These are phyloP conservation scores for Fagopyrum homotropicum DNA, from an alignment of 148 eudicot species.

Conservation along the genomic window DNA sequence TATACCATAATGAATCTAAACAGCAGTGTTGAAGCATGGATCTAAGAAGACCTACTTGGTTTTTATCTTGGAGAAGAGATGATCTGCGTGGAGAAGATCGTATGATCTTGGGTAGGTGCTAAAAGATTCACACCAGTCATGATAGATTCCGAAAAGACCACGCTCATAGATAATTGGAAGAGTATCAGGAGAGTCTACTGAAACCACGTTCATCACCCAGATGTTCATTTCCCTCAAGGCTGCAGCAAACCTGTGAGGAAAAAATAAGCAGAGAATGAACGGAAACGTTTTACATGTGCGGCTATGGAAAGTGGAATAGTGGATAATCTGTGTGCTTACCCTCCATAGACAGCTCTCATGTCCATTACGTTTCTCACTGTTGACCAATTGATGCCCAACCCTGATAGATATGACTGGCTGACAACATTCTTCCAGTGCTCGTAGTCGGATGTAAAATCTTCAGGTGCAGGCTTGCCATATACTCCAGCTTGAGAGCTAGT, in stretches of 20 bases:
- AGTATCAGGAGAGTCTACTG: slow-evolving; percentile 62
- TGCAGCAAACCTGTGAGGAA: slow-evolving; percentile 56
- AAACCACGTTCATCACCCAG: slow-evolving; percentile 81
- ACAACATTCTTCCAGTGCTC: slow-evolving; percentile 70
- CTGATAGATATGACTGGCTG: slow-evolving; percentile 46
- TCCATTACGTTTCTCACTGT: slow-evolving; percentile 80
- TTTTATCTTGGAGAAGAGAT: slow-evolving; percentile 60
- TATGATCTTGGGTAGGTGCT: slow-evolving; percentile 77
- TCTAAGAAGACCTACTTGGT: slow-evolving; percentile 29
- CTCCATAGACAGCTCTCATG: slow-evolving; percentile 80
- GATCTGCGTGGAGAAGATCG: slow-evolving; percentile 79
- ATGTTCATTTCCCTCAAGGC: slow-evolving; percentile 58
- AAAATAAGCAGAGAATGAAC: not conserved
- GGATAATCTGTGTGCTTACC: slow-evolving; percentile 38
- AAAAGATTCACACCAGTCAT: slow-evolving; percentile 83
- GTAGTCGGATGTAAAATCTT: slow-evolving; percentile 56
- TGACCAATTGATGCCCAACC: slow-evolving; percentile 70
- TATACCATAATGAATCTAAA: not conserved
- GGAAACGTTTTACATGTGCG: not conserved
- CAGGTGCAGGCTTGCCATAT: slow-evolving; percentile 73
- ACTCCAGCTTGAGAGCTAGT: slow-evolving; percentile 55
- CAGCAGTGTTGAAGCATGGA: not conserved
- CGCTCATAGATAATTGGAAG: slow-evolving; percentile 72
- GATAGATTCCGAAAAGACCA: slow-evolving; percentile 78
- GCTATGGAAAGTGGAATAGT: not conserved